phyloP scores from a whole-genome alignment of 306 rosid species.

The Corylus avellana region DNA sequence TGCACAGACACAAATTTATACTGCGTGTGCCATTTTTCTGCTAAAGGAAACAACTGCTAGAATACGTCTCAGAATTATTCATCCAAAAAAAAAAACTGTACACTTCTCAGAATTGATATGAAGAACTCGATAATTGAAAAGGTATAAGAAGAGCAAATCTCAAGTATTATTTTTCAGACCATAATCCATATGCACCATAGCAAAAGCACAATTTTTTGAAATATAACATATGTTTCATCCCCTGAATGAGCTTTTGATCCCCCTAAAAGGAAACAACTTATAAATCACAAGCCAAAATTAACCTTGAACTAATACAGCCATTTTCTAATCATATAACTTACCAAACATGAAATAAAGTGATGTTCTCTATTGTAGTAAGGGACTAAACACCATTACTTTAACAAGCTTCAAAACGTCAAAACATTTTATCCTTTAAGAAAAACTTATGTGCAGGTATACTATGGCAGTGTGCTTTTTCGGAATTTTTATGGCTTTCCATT shows the following conservation, averaged over 20 bases:
- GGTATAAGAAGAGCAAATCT: background rate
- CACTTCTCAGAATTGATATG: background rate
- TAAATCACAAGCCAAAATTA: background rate
- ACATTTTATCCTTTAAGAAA: background rate
- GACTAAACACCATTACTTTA: background rate
- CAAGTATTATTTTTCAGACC: background rate
- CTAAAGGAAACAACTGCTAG: constrained; percentile 5
- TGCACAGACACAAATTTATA: background rate
- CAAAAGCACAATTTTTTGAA: background rate
- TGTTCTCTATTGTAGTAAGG: background rate
- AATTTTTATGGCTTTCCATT: background rate
- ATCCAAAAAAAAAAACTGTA: background rate
- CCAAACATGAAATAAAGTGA: background rate
- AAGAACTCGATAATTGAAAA: background rate
- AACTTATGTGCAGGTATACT: background rate
- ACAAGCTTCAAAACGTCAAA: background rate
- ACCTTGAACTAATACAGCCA: background rate
- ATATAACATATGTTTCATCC: background rate
- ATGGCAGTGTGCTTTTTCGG: background rate
- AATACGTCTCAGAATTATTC: background rate
- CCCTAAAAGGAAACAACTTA: background rate
- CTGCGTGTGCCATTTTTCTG: background rate
- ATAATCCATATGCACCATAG: background rate
- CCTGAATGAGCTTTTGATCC: background rate
- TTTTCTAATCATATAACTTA: background rate